Evolutionary conservation across 2,329 filamentous ascomycete genomes (phyloP), one percentile per base, ranked within the genome.

Genomic region (Colletotrichum sp.): DNA sequence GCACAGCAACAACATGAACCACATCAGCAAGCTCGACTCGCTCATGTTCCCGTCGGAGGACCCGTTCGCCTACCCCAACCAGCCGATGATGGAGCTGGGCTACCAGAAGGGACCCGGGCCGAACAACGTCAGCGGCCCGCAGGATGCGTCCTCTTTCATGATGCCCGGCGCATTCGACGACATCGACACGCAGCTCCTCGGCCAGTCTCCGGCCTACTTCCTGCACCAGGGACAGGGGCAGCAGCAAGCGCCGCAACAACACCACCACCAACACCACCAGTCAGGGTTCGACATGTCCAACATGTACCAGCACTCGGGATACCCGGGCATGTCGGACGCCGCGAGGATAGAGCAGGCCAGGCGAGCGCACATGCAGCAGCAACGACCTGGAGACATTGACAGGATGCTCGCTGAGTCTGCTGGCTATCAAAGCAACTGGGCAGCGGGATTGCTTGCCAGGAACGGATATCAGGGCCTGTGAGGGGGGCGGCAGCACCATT

Each of bases 11-110:
- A 81, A 79, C 36, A 81, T 84, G 62, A 90, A 86, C 78, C 85
- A 86, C 6, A 86, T 96, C 18, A 90, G 94, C 77, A 94, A 95
- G 81, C 89, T 96, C 8, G 93, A 93, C 74, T 91, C 92, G 5
- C 91, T 96, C 85, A 96, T 96, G 93, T 96, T 96, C 80, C 93
- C 94, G 2, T 93, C 94, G 0, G 90, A 91, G 38, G 94, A 96
- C 79, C 94, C 94, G 0, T 94, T 96, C 77, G 93, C 93, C 0
- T 97, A 96, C 79, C 94, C 94, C 0, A 95, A 93, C 79, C 94
- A 95, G 78, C 92, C 94, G 1, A 91, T 94, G 86, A 92, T 93
- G 86, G 88, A 91, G 78, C 86, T 90, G 55, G 87, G 87, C 12
- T 86, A 83, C 78, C 83, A 84, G 30, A 79, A 82, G n/a, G 81